Evolutionary conservation across 306 rosid species (phyloP), one percentile per base, ranked within the genome.

Genomic region (Quercus suber): DNA sequence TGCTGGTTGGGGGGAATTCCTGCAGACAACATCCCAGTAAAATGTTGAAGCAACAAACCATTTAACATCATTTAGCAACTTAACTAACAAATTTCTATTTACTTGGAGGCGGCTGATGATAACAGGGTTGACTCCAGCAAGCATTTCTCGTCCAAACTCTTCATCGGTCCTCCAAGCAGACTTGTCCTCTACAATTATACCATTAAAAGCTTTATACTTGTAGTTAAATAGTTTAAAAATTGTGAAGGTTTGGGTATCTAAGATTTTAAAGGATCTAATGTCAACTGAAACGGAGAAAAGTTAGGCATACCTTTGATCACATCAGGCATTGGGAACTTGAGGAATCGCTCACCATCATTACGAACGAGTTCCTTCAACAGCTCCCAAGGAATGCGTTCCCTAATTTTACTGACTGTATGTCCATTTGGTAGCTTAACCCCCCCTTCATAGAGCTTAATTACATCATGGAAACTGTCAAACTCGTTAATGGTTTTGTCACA

Each of bases 41-140:
- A 52, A 19, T 52, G 30, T 28, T 55, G 43, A 65, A 37, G 74
- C 20, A 70, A 52, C 61, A 57, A 14, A 72, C 28, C 73, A 25
- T 20, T 13, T 41, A 74, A 55, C 37, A 20, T 31, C 23, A 20
- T 73, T 37, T 30, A 56, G 67, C 52, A 57, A 41, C 53, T 63
- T 65, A 75, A 72, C 8, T 11, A 64, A 11, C 45, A 65, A 72
- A 71, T 55, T 37, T 60, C 13, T 41, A 51, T 72, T 69, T 88
- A 93, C 99, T 73, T 79, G 78, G 76, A 95, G 96, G 67, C 91
- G 87, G 20, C 91, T 63, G 45, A 95, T 91, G 78, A 88, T 76
- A n/a, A 95, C 92, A 37, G 99, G 99, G 82, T 93, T 95, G 60
- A 95, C 97, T 31, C 99, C 99, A 0, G 99, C 97, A 20, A 95